Evolutionary conservation across 2,329 filamentous ascomycete species (phyloP).

Genomic region (Dendryphion nanum): DNA sequence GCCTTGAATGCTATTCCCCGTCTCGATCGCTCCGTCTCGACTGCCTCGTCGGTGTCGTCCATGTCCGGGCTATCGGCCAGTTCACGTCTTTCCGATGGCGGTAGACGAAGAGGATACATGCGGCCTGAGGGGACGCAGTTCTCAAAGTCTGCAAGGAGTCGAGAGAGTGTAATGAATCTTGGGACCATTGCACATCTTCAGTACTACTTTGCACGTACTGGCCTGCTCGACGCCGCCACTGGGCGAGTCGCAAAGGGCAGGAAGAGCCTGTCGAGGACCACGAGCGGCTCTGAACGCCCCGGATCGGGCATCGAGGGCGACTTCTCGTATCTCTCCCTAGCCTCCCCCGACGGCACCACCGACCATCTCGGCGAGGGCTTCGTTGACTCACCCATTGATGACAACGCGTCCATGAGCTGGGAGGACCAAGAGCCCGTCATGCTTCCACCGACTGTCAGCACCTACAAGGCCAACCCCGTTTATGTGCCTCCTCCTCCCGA

Average conservation of each 20-base stretch:
- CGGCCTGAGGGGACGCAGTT: conserved; percentile 85
- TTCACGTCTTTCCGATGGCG: conserved; percentile 48
- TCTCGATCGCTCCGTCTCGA: conserved; percentile 64
- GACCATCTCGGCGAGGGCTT: conserved; percentile 38
- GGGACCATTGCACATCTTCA: conserved; percentile 97
- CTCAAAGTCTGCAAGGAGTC: conserved; percentile 81
- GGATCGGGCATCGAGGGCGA: conserved; percentile 28
- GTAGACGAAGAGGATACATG: conserved; percentile 72
- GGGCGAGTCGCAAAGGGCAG: conserved; percentile 75
- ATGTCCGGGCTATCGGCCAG: conserved; percentile 65
- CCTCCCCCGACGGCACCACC: conserved; percentile 16
- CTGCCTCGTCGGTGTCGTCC: conserved; percentile 55
- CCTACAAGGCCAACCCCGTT: conserved; percentile 83
- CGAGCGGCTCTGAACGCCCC: conserved; percentile 29
- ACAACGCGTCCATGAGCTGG: conserved; percentile 49
- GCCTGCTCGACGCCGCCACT: conserved; percentile 88
- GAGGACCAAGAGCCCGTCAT: conserved; percentile 71
- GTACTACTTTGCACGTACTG: conserved; percentile 96
- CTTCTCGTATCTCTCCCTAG: conserved; percentile 23
- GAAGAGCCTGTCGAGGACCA: conserved; percentile 42
- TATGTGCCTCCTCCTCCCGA: conserved; percentile 82
- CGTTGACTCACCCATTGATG: conserved; percentile 55
- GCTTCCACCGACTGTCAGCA: conserved; percentile 95
- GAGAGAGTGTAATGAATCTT: conserved; percentile 93
- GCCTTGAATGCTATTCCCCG: conserved; percentile 60